Evolutionary conservation across 2,329 filamentous ascomycete species (phyloP), one percentile per base, ranked within the genome.

Genomic region (Sarocladium kiliense): DNA sequence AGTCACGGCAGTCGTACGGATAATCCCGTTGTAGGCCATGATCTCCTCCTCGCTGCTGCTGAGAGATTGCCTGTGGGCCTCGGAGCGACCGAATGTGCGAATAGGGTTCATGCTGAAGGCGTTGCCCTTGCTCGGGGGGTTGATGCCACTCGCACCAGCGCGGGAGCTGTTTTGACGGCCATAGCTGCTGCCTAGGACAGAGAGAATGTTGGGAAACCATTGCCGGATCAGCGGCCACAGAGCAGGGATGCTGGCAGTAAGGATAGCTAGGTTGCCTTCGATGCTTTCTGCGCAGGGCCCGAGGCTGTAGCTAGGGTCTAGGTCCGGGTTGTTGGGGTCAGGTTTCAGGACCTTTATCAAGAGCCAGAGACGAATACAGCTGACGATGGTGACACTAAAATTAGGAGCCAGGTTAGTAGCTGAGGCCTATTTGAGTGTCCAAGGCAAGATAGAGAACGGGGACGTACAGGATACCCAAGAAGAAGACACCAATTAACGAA

Each of bases 1-100:
- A 3, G 45, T 50, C 9, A 50, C 23, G 3, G 45, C 45, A 6
- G 65, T 71, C 11, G 68, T 71, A 12, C 68, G 63, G 55, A 74
- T 61, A 26, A 74, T 73, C 11, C 71, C 71, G 45, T 72, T 71
- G 34, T 70, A 68, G 2, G 68, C 69, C 67, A 73, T 71, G 11
- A 73, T 73, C 55, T 72, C 70, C 53, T 74, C 71, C 50, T 74
- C 69, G 4, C 65, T 69, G 3, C 64, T 65, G 6, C 59, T 67
- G 0, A 69, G 68, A 9, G 68, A 67, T 4, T 57, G 62, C n/a
- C 67, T 64, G 27, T 68, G 62, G 16, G 71, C 66, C 41, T 71
- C 70, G 21, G 34, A 62, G 56, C 4, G 59, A 56, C 34, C 59
- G 56, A 14, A 58, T 58, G 60, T n/a, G 23, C 30, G 58, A 58